Evolutionary conservation across 23 red algal species (phyloP).

Genomic region (Chondrus crispus): DNA sequence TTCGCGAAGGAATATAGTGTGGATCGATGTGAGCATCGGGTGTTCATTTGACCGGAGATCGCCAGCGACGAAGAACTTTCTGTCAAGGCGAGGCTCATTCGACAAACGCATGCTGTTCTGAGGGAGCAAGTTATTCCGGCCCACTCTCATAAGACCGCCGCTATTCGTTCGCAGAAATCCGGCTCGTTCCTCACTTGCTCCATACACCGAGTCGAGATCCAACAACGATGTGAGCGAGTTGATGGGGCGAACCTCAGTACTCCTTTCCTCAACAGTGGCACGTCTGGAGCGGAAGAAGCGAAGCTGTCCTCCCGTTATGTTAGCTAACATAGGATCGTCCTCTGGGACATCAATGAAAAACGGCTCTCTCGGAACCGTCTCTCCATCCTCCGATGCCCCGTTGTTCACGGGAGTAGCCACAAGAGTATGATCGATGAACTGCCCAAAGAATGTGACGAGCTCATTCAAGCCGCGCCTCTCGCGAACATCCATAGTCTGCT

Average conservation of each 20-base stretch:
- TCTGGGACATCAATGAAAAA: constrained; percentile 11
- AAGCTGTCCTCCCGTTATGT: no score
- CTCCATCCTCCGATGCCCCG: no score
- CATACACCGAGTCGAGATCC: constrained; percentile 19
- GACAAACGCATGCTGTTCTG: neutral
- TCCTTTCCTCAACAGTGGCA: no score
- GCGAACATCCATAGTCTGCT: neutral
- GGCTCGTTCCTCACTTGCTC: neutral
- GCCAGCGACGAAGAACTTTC: constrained; percentile 29
- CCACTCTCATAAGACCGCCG: neutral
- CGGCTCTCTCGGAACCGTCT: no score
- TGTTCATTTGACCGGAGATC: constrained; percentile 48
- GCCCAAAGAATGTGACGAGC: constrained; percentile 9
- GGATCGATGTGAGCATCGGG: constrained; percentile 4
- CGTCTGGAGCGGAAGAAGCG: no score
- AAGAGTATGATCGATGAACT: constrained; percentile 50
- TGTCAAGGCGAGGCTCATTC: neutral
- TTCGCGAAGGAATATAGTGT: constrained; percentile 42
- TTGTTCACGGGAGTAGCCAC: constrained; percentile 33
- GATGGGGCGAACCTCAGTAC: neutral
- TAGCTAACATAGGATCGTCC: constrained; percentile 28
- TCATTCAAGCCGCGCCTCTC: neutral
- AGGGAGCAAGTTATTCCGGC: neutral
- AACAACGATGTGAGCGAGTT: neutral
- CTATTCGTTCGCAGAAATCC: neutral